These are phyloP conservation scores for Buddleja alternifolia DNA, from an alignment of 257 asterid species.

Conservation along the genomic window DNA sequence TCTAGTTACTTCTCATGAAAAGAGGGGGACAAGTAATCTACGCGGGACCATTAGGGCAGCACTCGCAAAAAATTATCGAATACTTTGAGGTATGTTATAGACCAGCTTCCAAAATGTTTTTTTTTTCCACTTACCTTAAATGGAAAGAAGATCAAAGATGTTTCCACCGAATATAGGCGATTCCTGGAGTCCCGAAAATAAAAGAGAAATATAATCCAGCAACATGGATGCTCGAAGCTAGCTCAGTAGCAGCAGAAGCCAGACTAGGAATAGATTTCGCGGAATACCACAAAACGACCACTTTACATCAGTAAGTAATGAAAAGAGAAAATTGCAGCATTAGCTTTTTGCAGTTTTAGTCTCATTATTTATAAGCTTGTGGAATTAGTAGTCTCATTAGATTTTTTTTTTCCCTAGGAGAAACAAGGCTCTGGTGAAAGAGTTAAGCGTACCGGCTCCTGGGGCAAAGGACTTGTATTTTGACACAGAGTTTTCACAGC, in stretches of 20 bases:
- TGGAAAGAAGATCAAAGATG: neutral
- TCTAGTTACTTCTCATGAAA: constrained; percentile 75
- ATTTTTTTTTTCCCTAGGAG: constrained; percentile 40
- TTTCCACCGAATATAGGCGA: constrained; percentile 41
- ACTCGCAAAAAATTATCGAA: constrained; percentile 55
- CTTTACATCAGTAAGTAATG: constrained; percentile 53
- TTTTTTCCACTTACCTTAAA: neutral
- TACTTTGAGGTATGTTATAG: constrained; percentile 59
- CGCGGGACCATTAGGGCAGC: constrained; percentile 70
- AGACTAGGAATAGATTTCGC: constrained; percentile 70
- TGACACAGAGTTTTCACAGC: constrained; percentile 63
- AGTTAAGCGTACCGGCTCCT: constrained; percentile 57
- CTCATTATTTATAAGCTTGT: neutral
- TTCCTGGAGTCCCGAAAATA: constrained; percentile 67
- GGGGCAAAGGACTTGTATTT: constrained; percentile 69
- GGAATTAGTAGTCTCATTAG: too few relatives aligned
- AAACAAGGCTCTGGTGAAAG: constrained; percentile 67
- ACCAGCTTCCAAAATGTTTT: neutral
- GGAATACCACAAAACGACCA: constrained; percentile 61
- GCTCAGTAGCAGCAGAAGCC: constrained; percentile 65
- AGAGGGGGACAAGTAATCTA: constrained; percentile 74
- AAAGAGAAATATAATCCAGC: constrained; percentile 85
- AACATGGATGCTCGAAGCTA: constrained; percentile 91
- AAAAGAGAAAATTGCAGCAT: neutral
- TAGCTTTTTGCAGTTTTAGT: too few relatives aligned